Base-by-base conservation (phyloP, 1,284 basidiomycete genomes). In the Microbotryum scabiosae region DNA sequence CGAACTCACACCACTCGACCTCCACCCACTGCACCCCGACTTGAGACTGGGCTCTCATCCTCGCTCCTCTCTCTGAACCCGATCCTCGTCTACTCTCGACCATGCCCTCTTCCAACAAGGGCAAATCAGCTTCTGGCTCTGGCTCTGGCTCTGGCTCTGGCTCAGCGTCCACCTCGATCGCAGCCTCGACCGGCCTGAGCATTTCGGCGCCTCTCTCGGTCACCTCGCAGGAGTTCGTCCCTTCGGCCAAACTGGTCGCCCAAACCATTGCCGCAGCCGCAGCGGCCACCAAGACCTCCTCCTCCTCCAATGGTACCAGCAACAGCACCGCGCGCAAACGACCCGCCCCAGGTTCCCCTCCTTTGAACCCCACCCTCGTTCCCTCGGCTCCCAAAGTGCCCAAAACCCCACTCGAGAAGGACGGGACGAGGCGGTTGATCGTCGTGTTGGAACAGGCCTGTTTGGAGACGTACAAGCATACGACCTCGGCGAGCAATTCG, bases 401-500 rank as follows among this genome's bases (percentile, higher is more conserved):
- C 9, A 85, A 85, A 70, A 83, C 77, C 7, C 71, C 73, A 25
- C 73, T 74, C 45, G 78, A 80, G 79, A 72, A 84, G 61, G 82
- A 86, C 41, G 79, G 79, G 28, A 84, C 85, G 56, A 81, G 89
- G 41, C 77, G 86, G 56, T 78, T 98, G 28, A 96, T 89, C 69
- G 92, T 98, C 51, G 83, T 98, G 3, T 79, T 98, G 44, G 90
- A 91, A 75, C 86, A 90, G 68, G 94, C 94, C 0, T 98, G 94
- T 74, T 79, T 98, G 52, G 69, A 98, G 78, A 90, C 91, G 3
- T 98, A 97, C 79, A 84, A 90, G 61, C 84, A 97, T 26, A 41
- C 36, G 16, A 41, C 36, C 5, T 78, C 78, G 41, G 66, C 70
- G 12, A 75, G 76, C n/a, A 41, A 18, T 18, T 76, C 75, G 6